These are phyloP conservation scores for Lichtheimia ramosa DNA, from an alignment of 371 early-diverging fungal species.

Conservation along the genomic window DNA sequence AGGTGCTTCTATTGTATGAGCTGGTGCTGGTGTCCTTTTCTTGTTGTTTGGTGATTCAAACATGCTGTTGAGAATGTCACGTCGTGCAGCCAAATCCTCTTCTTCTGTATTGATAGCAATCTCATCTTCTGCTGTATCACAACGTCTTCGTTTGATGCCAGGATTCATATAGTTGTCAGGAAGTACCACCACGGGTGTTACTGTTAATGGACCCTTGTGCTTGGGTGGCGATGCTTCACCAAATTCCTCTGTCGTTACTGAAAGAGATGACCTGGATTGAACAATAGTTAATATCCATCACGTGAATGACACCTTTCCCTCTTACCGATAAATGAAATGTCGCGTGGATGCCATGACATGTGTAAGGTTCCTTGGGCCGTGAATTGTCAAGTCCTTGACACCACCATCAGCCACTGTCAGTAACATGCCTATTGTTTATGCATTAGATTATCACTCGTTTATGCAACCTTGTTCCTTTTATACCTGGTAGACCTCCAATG, in stretches of 20 bases:
- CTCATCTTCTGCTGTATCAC: conserved; percentile 19
- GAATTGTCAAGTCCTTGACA: conserved; percentile 52
- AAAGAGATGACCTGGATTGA: conserved; percentile 36
- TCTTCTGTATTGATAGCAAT: conserved; percentile 8
- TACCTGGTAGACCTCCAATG: conserved; percentile 90
- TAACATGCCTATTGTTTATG: conserved; percentile 68
- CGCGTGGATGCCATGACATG: conserved; percentile 83
- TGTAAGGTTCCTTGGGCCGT: conserved; percentile 77
- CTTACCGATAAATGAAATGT: conserved; percentile 72
- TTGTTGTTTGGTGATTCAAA: conserved; percentile 18
- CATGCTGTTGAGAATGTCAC: conserved; percentile 42
- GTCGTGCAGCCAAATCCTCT: conserved; percentile 31
- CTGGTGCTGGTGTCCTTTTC: conserved; percentile 20
- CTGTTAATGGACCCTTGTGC: conserved; percentile 64
- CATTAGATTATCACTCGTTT: too few relatives aligned
- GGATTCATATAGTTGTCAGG: conserved; percentile 27
- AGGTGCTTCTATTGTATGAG: conserved; percentile 36
- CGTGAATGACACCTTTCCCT: background rate
- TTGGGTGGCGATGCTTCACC: conserved; percentile 27
- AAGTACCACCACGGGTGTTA: conserved; percentile 61
- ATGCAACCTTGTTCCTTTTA: background rate
- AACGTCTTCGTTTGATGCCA: conserved; percentile 17
- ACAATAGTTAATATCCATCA: background rate
- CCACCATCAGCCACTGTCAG: conserved; percentile 87
- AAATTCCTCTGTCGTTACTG: conserved; percentile 52